Evolutionary conservation across 805 yeast genomes (phyloP).

Genomic region (Lachancea nothofagi): DNA sequence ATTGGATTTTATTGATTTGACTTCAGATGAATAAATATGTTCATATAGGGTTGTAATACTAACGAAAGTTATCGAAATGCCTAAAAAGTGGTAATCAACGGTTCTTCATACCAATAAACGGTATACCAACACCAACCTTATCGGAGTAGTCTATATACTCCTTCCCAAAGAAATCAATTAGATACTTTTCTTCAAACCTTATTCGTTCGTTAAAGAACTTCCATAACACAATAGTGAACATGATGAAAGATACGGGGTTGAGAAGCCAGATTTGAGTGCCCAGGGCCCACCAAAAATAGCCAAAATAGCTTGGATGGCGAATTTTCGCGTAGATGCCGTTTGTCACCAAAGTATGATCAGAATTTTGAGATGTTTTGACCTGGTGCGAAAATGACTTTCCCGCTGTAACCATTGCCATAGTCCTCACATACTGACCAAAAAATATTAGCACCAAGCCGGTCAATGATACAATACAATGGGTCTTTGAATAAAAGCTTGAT

Average conservation of each 20-base stretch:
- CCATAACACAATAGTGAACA: constrained; percentile 57
- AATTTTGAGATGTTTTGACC: constrained; percentile 48
- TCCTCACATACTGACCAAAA: constrained; percentile 63
- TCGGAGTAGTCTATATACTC: constrained; percentile 52
- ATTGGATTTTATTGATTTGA: constrained; percentile 24
- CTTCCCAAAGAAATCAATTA: constrained; percentile 65
- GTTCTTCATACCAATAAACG: too few species aligned
- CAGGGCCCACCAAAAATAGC: constrained; percentile 89
- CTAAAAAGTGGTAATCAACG: neutral
- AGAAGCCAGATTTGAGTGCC: constrained; percentile 72
- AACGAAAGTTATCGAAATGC: neutral
- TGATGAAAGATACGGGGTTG: constrained; percentile 54
- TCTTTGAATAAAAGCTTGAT: constrained; percentile 6
- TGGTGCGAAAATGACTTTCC: constrained; percentile 81
- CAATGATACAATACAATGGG: constrained; percentile 16
- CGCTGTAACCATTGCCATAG: constrained; percentile 83
- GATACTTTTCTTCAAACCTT: constrained; percentile 57
- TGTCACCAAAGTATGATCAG: constrained; percentile 64
- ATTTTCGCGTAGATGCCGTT: constrained; percentile 59
- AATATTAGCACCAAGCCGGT: constrained; percentile 47
- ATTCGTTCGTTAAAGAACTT: constrained; percentile 67
- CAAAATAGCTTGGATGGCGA: constrained; percentile 89
- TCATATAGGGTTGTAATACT: constrained; percentile 7
- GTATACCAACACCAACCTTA: constrained; percentile 54
- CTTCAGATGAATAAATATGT: constrained; percentile 17